A percentile compares a stretch with the other conserved stretches of the same genome.
Conservation (phyloP, 441 rosid genomes). For the Gossypium lobatum region DNA sequence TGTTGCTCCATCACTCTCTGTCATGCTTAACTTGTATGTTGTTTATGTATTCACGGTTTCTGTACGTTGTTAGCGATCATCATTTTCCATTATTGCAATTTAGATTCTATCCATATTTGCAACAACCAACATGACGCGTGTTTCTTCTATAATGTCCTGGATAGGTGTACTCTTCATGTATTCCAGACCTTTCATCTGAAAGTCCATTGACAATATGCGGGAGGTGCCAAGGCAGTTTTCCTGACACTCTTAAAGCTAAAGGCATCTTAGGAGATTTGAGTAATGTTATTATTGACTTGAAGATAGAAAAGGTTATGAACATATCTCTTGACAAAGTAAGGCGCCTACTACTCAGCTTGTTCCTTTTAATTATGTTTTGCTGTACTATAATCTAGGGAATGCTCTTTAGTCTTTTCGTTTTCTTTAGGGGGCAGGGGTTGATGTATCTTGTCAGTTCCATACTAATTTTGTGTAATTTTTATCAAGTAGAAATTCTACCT, state of each 20-base stretch:
- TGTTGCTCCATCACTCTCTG: neutral
- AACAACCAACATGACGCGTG: neutral
- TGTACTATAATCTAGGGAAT: neutral
- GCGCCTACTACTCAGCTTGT: neutral
- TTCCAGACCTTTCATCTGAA: constrained; percentile 75
- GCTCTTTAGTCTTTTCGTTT: neutral
- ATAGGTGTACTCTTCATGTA: constrained; percentile 55
- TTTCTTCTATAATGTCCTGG: neutral
- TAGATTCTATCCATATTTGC: neutral
- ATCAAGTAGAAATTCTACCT: neutral
- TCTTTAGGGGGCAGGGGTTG: neutral
- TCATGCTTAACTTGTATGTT: neutral
- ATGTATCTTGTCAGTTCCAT: neutral
- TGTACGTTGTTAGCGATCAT: neutral
- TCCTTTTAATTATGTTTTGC: neutral
- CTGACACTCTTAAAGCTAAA: constrained; percentile 48
- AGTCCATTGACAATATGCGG: constrained; percentile 60
- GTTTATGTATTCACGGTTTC: constrained; percentile 1
- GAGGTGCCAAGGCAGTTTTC: constrained; percentile 69
- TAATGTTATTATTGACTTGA: constrained; percentile 49
- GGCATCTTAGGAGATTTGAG: constrained; percentile 69
- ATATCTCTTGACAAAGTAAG: constrained; percentile 72
- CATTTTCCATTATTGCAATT: neutral
- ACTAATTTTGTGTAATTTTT: no score
- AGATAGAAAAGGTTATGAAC: constrained; percentile 52